Base-by-base conservation (phyloP, 2,329 filamentous ascomycete species). In the Fusarium algeriense region DNA sequence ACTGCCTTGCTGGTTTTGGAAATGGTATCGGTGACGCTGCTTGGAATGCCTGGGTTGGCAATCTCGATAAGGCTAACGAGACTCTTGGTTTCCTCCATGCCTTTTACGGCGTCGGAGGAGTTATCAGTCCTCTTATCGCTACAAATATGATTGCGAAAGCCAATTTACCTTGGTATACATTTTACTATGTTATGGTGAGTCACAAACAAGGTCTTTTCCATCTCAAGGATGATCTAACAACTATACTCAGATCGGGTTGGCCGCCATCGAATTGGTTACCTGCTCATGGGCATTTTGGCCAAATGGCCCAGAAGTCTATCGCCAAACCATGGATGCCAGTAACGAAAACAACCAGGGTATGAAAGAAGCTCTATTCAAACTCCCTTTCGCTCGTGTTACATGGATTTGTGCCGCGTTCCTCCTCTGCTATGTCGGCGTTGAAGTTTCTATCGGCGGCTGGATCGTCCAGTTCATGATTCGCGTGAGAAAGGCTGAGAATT, bases 401-500 rank as follows among this genome's bases (percentile, higher is more conserved):
- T 94, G 92, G 91, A 82, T 92, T n/a, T 89, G 88, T 69, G 86
- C 92, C 0, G 68, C 91, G 2, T 96, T 95, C 79, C 83, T 95
- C 26, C 86, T 96, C 14, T 88, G 88, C 35, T 95, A 95, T 75
- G 91, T 95, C 1, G 93, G 93, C 11, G 85, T 90, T 3, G 93
- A 96, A 79, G 91, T 93, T 46, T 90, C 90, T 0, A 85, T 95
- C 1, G 92, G 92, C 23, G 93, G 93, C 8, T 96, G 93, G 93
- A 92, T 96, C 61, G 91, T 94, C 56, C 90, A 90, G 8, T 95
- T 96, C 79, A 95, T 96, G 92, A 90, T 93, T 30, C 86, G 89
- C 37, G 90, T 94, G 9, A 88, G 93, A 9, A 80, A 90, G n/a
- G 92, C 89, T 2, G 86, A 83, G 6, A 81, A 88, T 0, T 94